A percentile compares a stretch with the other conserved stretches of the same genome.
Evolutionary conservation across 2,329 filamentous ascomycete species (phyloP).

Genomic region (Ophiostoma montium): DNA sequence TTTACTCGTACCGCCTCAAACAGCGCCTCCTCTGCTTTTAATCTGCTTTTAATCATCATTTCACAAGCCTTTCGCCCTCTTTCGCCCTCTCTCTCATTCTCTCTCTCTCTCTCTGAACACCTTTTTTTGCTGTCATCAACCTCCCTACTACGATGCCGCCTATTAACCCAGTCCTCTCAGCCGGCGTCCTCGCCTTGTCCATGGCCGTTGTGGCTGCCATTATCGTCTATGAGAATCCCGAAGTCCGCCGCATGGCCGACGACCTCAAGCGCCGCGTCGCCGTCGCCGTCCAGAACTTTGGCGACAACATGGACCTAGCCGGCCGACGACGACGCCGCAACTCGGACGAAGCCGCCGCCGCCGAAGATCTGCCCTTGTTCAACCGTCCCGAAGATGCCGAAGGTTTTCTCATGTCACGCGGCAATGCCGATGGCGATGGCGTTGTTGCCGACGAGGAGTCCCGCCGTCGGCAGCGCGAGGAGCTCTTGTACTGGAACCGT

Average conservation of each 20-base stretch:
- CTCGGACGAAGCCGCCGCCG: constrained; percentile 27
- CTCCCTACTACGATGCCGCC: constrained; percentile 31
- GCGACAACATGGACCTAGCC: constrained; percentile 42
- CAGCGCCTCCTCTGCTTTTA: neutral
- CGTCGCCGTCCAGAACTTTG: constrained; percentile 42
- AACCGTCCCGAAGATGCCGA: constrained; percentile 54
- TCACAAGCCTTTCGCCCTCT: neutral
- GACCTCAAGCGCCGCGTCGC: constrained; percentile 48
- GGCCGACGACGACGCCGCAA: constrained; percentile 19
- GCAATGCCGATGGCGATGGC: constrained; percentile 25
- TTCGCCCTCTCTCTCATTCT: neutral
- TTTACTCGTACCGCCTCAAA: neutral
- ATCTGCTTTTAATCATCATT: neutral
- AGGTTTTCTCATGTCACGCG: constrained; percentile 43
- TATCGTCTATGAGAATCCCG: constrained; percentile 49
- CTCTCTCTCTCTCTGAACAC: neutral
- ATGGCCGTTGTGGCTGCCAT: constrained; percentile 44
- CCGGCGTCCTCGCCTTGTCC: constrained; percentile 42
- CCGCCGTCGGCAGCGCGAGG: constrained; percentile 46
- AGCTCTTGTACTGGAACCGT: constrained; percentile 52
- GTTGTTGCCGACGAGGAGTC: constrained; percentile 51
- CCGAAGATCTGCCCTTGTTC: constrained; percentile 38
- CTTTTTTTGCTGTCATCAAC: neutral
- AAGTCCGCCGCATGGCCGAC: constrained; percentile 46
- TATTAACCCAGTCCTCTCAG: constrained; percentile 43